Percentiles rank a stretch among this genome's conserved stretches.
phyloP scores from a whole-genome alignment of 768 basidiomycete species.

The Peribolospora baueri region DNA sequence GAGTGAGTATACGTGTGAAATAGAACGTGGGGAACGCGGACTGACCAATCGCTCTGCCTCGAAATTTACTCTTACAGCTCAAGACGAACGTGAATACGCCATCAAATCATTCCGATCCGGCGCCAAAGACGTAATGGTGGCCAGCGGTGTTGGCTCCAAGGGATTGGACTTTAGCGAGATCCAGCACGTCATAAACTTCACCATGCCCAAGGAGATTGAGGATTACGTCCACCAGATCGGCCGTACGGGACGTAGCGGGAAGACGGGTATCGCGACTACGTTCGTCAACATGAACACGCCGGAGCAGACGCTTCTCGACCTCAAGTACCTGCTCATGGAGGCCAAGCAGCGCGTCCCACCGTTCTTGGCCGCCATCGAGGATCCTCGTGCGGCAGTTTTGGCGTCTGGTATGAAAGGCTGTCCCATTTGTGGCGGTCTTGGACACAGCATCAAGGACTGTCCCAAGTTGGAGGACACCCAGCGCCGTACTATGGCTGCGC shows the following conservation, averaged over 20 bases:
- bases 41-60: neutral
- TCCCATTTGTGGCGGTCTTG: conserved; percentile 88
- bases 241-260: conserved; percentile 86
- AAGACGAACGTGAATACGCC: conserved; percentile 96
- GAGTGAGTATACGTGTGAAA: conserved; percentile 29
- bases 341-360: conserved; percentile 95
- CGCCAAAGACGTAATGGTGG: conserved; percentile 97
- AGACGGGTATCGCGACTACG: conserved; percentile 95
- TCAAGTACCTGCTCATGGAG: conserved; percentile 90
- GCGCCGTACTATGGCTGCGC: conserved; percentile 68
- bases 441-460: conserved; percentile 80
- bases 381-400: conserved; percentile 58
- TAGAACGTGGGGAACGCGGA: neutral
- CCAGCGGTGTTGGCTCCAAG: conserved; percentile 89
- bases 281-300: conserved; percentile 96
- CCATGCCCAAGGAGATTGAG: conserved; percentile 99
- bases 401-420: conserved; percentile 54
- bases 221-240: conserved; percentile 99
- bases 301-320: conserved; percentile 83
- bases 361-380: conserved; percentile 70
- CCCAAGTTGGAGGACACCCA: conserved; percentile 90
- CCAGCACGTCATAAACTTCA: conserved; percentile 95
- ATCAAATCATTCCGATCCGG: conserved; percentile 96
- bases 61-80: conserved; percentile 29
- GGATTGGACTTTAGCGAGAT: conserved; percentile 98